Percentiles rank a stretch among this genome's conserved stretches.
Conservation (phyloP, 2,329 filamentous ascomycete species). For the Diaporthe batatas region DNA sequence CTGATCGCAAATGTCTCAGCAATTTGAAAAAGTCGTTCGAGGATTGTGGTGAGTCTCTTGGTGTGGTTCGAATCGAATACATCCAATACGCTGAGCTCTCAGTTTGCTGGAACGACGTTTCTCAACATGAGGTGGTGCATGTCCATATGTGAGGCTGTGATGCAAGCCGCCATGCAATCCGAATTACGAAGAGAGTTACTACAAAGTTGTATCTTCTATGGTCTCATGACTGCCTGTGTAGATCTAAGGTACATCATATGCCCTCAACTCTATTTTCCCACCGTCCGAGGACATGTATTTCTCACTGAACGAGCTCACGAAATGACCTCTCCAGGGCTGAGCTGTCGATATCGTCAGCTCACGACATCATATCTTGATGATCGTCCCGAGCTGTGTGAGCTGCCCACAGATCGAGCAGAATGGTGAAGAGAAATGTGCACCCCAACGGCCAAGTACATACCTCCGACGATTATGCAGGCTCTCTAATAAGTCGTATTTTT, state of each 20-base stretch:
- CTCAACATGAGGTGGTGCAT: not conserved
- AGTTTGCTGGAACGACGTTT: no score
- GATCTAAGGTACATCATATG: not conserved
- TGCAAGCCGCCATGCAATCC: not conserved
- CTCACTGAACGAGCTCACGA: not conserved
- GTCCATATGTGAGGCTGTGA: not conserved
- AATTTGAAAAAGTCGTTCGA: not conserved
- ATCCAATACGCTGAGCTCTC: not conserved
- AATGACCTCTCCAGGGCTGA: not conserved
- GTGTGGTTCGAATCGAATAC: fast-evolving
- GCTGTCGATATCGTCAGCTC: not conserved
- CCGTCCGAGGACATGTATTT: not conserved
- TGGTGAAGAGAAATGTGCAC: not conserved
- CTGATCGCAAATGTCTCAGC: not conserved
- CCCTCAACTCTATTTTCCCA: no score
- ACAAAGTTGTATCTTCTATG: no score
- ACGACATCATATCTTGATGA: not conserved
- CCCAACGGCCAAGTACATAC: not conserved
- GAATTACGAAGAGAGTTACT: not conserved
- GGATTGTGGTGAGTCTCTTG: not conserved
- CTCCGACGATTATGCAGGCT: not conserved
- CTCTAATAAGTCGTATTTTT: no score
- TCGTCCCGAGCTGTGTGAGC: not conserved
- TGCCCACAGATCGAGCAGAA: not conserved
- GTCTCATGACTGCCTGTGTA: not conserved